Evolutionary conservation across 345 rosid genomes (phyloP).

Genomic region (Camelina laxa): DNA sequence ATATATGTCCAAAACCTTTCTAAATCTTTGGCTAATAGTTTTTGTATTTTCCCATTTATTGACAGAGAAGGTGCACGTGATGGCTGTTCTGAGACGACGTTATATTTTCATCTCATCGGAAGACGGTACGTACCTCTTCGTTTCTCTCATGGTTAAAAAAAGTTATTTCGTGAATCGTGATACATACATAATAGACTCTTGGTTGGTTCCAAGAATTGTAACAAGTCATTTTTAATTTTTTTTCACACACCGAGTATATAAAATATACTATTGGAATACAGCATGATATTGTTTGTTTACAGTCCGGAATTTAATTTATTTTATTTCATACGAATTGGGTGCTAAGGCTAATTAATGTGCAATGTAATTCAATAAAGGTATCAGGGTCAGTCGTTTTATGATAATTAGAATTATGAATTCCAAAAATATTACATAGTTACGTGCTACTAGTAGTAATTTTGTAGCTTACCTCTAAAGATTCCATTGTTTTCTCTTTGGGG

Average conservation of each 20-base stretch:
- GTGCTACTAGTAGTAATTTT: background rate
- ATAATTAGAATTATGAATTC: background rate
- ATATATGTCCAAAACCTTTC: background rate
- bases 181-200: constrained; percentile 1
- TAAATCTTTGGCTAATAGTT: constrained; percentile 13
- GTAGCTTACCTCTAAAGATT: background rate
- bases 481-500: background rate
- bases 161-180: constrained; percentile 30
- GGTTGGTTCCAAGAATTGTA: constrained; percentile 23
- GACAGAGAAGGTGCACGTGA: constrained; percentile 15
- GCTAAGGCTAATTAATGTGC: constrained; percentile 1
- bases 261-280: background rate
- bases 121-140: constrained; percentile 22
- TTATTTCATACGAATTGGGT: constrained; percentile 7
- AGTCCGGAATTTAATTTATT: background rate
- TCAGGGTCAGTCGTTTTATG: background rate
- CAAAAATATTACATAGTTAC: background rate
- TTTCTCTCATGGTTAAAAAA: constrained; percentile 2
- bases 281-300: background rate
- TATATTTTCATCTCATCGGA: constrained; percentile 26
- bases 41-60: background rate
- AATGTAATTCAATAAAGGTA: background rate
- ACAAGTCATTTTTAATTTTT: background rate
- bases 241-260: background rate
- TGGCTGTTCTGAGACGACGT: constrained; percentile 27